Evolutionary conservation across 495 filamentous ascomycete species (phyloP), one percentile per base, ranked within the genome.

Genomic region (Daldinia bambusicola): DNA sequence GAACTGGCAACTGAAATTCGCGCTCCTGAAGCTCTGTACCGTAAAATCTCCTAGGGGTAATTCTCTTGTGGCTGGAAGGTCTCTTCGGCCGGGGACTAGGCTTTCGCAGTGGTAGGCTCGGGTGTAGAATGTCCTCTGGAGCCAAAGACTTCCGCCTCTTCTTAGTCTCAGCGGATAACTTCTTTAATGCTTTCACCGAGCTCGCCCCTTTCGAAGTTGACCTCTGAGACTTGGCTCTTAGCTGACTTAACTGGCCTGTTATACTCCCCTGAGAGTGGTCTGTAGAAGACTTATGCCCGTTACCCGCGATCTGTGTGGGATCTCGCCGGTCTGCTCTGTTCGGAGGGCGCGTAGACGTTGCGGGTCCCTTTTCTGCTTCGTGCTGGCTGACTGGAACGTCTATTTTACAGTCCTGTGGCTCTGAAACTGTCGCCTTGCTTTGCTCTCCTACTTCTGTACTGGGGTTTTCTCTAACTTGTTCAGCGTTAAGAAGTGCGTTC

Each of bases 11-110:
- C 10, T 10, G 48, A 37, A 8, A 14, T 32, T 38, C 63, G 41
- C 10, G 37, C 56, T 18, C 57, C 14, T 31, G 60, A 50, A 34
- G 16, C 10, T 26, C 8, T 1, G 14, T 38, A 1, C 62, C 62
- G 14, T 71, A 71, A 20, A 71, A 71, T 12, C 37, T 66, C 26
- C 31, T 50, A 1, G 68, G 62, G 5, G 68, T 62, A 10, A 71
- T 71, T 18, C 56, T 70, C 31, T 30, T 56, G 14, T 20, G 50
- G 16, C 10, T 51, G 6, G n/a, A 38, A 50, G 20, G 37, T 41
- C 8, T 65, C 20, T 16, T 40, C 13, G 22, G 10, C 2, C 43
- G 26, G 1, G 66, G 48, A 16, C 31, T 65, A 6, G 16, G 43
- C 45, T 31, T 55, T 22, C 55, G 51, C 9, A 38, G 37, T 3